Percentiles rank a stretch among this genome's conserved stretches.
Conservation (phyloP, 495 filamentous ascomycete species). For the Aspergillus kassunensis region DNA sequence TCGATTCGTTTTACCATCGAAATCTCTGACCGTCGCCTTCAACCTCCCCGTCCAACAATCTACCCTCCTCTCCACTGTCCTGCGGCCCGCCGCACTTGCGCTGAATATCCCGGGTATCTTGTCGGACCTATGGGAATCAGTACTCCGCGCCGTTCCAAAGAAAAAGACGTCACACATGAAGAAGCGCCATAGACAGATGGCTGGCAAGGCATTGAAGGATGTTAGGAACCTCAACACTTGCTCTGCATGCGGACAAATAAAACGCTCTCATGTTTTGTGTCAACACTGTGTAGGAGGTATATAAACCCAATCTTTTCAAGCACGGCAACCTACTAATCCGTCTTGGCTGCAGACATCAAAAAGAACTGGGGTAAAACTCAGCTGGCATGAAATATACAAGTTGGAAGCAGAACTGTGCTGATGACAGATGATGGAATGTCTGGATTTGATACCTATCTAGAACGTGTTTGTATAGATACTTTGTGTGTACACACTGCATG, state of each 20-base stretch:
- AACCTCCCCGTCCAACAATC: conserved; percentile 12
- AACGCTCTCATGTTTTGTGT: conserved; percentile 84
- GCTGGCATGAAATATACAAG: conserved; percentile 14
- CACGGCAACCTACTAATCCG: neutral
- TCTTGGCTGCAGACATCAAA: conserved; percentile 25
- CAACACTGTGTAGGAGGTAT: conserved; percentile 73
- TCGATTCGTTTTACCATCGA: conserved; percentile 8
- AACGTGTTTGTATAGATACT: conserved; percentile 24
- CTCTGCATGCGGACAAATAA: conserved; percentile 78
- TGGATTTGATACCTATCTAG: neutral
- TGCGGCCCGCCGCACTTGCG: conserved; percentile 25
- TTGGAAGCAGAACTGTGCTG: neutral
- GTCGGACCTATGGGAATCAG: conserved; percentile 81
- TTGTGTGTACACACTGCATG: conserved; percentile 38
- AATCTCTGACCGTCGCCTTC: conserved; percentile 15
- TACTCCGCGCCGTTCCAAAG: conserved; percentile 92
- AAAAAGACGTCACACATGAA: conserved; percentile 98
- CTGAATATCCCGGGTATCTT: conserved; percentile 56
- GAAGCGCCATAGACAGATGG: conserved; percentile 87
- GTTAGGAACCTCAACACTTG: conserved; percentile 81
- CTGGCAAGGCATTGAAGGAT: conserved; percentile 90
- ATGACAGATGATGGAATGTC: neutral
- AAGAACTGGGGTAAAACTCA: conserved; percentile 27
- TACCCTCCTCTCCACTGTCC: conserved; percentile 19
- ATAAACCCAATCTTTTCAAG: conserved; percentile 2